These are phyloP conservation scores for Tolypocladium nubicola DNA, from an alignment of 2,329 filamentous ascomycete species.

Conservation along the genomic window DNA sequence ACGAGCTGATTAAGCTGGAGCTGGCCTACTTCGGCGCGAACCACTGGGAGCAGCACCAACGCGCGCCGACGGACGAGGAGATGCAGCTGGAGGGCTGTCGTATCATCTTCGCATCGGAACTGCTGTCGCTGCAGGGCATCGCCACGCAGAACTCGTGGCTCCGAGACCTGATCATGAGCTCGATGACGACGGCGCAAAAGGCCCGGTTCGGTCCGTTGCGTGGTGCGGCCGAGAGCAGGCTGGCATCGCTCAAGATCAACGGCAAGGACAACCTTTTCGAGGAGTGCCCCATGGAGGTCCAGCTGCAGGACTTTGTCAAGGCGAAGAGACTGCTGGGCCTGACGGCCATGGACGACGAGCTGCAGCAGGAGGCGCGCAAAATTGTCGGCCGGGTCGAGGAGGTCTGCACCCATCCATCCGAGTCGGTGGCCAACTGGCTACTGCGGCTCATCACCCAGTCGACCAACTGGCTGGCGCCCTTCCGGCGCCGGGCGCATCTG, in stretches of 20 bases:
- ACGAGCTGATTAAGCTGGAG: conserved; percentile 50
- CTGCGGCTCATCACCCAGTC: conserved; percentile 39
- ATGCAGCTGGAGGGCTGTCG: conserved; percentile 48
- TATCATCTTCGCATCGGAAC: conserved; percentile 45
- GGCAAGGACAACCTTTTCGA: conserved; percentile 49
- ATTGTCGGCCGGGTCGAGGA: conserved; percentile 48
- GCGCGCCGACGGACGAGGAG: conserved; percentile 37
- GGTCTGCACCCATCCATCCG: conserved; percentile 35
- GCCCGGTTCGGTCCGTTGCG: conserved; percentile 39
- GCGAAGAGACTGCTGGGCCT: conserved; percentile 42
- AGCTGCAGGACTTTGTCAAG: conserved; percentile 42
- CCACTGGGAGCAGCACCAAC: conserved; percentile 28
- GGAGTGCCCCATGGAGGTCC: conserved; percentile 42
- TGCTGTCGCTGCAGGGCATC: conserved; percentile 27
- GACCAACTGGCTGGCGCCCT: conserved; percentile 43
- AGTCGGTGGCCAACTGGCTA: conserved; percentile 44
- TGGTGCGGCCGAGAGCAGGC: conserved; percentile 32
- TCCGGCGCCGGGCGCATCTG: conserved; percentile 45
- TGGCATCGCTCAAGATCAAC: conserved; percentile 42
- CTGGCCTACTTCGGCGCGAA: conserved; percentile 41
- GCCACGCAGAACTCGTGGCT: conserved; percentile 40
- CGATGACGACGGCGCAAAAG: conserved; percentile 27
- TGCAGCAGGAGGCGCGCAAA: conserved; percentile 48
- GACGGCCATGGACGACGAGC: conserved; percentile 47
- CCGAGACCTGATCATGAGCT: conserved; percentile 45